phyloP scores from a whole-genome alignment of 139 green algal species.

The Microglena sp. region DNA sequence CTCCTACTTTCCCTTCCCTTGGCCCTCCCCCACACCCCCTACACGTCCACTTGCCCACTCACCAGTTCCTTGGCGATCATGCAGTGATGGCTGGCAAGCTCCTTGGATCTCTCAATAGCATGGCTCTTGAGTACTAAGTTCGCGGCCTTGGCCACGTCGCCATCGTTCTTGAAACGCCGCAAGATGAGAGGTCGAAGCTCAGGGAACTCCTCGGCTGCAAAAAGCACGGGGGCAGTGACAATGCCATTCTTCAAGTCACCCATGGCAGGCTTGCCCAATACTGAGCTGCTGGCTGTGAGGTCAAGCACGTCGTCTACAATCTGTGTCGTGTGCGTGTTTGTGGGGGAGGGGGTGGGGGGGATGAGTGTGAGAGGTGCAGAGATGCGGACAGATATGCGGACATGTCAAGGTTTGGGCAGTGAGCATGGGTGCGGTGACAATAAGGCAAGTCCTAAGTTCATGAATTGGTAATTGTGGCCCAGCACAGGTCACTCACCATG shows the following conservation, averaged over 20 bases:
- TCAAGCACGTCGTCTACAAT: slow-evolving; percentile 95
- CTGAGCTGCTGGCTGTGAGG: slow-evolving; percentile 58
- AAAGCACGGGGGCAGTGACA: slow-evolving; percentile 84
- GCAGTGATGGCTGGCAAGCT: slow-evolving; percentile 66
- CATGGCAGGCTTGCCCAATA: slow-evolving; percentile 89
- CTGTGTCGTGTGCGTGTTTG: slow-evolving; percentile 21
- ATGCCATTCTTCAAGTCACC: slow-evolving; percentile 84
- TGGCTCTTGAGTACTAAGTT: slow-evolving; percentile 43
- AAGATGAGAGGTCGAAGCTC: slow-evolving; percentile 66
- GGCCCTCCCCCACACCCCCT: not conserved
- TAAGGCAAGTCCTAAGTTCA: too few relatives aligned
- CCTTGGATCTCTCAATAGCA: slow-evolving; percentile 55
- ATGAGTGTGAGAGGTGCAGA: too few relatives aligned
- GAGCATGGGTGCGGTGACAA: too few relatives aligned
- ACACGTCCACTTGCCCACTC: not conserved
- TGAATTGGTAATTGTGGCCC: too few relatives aligned
- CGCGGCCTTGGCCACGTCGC: slow-evolving; percentile 63
- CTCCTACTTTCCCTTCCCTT: not conserved
- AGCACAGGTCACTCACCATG: too few relatives aligned
- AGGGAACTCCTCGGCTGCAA: slow-evolving; percentile 52
- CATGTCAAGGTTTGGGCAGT: too few relatives aligned
- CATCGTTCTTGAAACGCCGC: slow-evolving; percentile 62
- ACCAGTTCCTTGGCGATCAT: slow-evolving; percentile 42
- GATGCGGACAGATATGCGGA: too few relatives aligned
- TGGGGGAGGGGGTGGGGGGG: not conserved